Evolutionary conservation across 2,329 filamentous ascomycete species (phyloP).

Genomic region (Cytospora leucostoma): DNA sequence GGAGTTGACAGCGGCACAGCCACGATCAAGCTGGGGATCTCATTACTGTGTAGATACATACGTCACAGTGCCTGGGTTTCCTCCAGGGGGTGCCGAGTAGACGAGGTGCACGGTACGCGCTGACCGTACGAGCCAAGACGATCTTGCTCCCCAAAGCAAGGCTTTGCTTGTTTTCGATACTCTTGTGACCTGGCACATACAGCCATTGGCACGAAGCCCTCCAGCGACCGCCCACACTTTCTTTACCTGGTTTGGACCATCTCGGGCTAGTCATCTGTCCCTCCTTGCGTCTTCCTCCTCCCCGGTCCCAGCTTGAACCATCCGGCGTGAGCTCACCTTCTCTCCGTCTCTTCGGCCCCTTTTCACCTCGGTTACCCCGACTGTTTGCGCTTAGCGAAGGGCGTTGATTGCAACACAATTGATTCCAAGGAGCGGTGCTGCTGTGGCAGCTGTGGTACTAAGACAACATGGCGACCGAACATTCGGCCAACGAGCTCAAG

Average conservation of each 20-base stretch:
- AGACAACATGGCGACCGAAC: constrained; percentile 37
- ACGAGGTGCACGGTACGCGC: neutral
- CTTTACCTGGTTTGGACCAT: neutral
- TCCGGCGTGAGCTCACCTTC: constrained; percentile 2
- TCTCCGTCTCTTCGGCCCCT: constrained; percentile 10
- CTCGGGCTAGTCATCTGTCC: constrained; percentile 9
- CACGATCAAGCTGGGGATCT: neutral
- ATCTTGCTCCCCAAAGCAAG: neutral
- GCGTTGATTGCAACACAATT: constrained; percentile 18
- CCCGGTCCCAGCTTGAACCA: neutral
- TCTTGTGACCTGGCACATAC: neutral
- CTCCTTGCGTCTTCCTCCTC: constrained; percentile 12
- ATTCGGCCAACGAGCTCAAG: constrained; percentile 65
- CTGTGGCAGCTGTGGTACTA: constrained; percentile 20
- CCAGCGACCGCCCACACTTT: constrained; percentile 13
- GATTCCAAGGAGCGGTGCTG: constrained; percentile 13
- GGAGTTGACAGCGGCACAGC: neutral
- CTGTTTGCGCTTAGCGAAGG: constrained; percentile 2
- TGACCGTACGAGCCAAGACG: neutral
- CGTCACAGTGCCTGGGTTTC: constrained; percentile 1
- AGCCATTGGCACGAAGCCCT: constrained; percentile 7
- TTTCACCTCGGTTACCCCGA: constrained; percentile 4
- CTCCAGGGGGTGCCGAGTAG: neutral
- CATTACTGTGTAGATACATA: neutral
- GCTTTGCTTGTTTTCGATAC: neutral